Base-by-base conservation (phyloP, 495 filamentous ascomycete species). In the Talaromyces nanjingensis region DNA sequence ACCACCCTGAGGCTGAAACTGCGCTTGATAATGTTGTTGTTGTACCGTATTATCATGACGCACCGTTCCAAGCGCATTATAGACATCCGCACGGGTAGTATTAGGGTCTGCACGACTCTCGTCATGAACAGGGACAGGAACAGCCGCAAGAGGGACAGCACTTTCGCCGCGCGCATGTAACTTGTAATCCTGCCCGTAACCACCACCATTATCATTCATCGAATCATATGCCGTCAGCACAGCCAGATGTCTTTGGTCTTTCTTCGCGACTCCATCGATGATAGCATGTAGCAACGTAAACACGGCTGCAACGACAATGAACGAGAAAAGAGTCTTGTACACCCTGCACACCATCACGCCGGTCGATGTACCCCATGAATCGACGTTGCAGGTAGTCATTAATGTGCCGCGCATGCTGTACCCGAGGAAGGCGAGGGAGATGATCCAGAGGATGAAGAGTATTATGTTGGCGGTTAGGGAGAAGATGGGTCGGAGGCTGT, bases 291-390 rank as follows among this genome's bases (percentile, higher is more conserved):
- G 67, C 65, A 83, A 70, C 42, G 81, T 81, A 16, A 77, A 70
- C 2, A 77, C 72, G 6, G 79, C 65, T 34, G 81, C 85, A 54
- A 82, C 58, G 33, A 86, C 70, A 4, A 81, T 77, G 73, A 90
- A 89, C n/a, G 80, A 68, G 73, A 87, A 87, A 8, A 89, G 75
- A 18, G 86, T 78, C 74, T 89, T 90, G 79, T 87, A 90, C 65
- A 81, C 73, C 59, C 83, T 72, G 72, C 87, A 89, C 47, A 89
- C 80, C 68, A 79, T 77, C 57, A 88, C 79, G 34, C 82, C 86
- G 31, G 81, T 81, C 0, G 80, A 76, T 34, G 81, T 83, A 45
- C 76, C 73, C 85, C 86, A 90, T 73, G 79, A 79, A 37, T 70
- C 65, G 6, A 72, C 69, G 22, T 76, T 78, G 74, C 87, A 90